Evolutionary conservation across 1,284 basidiomycete species (phyloP), one percentile per base, ranked within the genome.

Genomic region (Ganoderma meredithae): DNA sequence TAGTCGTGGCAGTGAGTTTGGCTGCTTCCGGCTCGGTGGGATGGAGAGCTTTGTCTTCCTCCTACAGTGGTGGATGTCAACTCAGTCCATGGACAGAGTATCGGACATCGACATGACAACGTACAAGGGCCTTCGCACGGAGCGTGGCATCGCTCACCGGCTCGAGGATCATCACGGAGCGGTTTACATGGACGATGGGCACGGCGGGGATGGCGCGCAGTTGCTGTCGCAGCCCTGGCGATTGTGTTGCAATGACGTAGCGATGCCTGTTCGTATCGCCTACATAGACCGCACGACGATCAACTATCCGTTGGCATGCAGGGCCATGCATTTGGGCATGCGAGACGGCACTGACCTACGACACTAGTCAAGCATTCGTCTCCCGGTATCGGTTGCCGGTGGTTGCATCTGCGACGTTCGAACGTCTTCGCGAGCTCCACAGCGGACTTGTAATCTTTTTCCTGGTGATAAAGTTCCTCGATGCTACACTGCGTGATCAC

Each of bases 401-500:
- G 97, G 78, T 99, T 99, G 79, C 97, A 99, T 81, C 94, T 95
- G 70, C 97, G 81, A 63, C 97, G 86, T 81, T 99, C 97, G 76
- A 97, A 98, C 0, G 83, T 87, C 81, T 99, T 99, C 1, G 97
- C 97, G 55, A 98, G 85, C 76, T 97, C 92, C 0, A 95, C 91
- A 0, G 90, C 88, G 0, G 85, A 80, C 76, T 97, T 95, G 40
- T 86, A 85, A 3, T 84, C 78, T 68, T 86, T 88, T 19, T 94
- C 95, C 68, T 91, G 86, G 1, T 93, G 84, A 80, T 98, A 98
- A 1, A 98, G 84, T 75, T 95, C 93, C 72, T 96, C 90, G 63
- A 98, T 94, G 77, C 92, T 96, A 78, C 96, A 98, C 79, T 98
- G 96, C 0, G 96, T 97, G 79, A 98, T 97, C 96, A 98, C 96